Percentiles rank a stretch among this genome's conserved stretches.
phyloP scores from a whole-genome alignment of 768 basidiomycete genomes.

The Plicaturopsis crispa region DNA sequence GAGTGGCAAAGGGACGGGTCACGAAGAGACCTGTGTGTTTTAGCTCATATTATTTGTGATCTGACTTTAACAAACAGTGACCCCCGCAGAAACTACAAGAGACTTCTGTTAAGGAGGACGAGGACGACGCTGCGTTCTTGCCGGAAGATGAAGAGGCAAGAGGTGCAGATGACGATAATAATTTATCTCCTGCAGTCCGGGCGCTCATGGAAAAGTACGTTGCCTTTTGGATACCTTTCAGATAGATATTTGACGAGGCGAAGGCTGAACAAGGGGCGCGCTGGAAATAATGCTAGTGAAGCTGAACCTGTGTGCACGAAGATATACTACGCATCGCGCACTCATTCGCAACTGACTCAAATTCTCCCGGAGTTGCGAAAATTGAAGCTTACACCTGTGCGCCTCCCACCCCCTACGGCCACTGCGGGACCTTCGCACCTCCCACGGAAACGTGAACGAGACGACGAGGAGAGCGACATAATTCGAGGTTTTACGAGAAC shows the following conservation, averaged over 20 bases:
- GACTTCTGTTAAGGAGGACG: constrained; percentile 18
- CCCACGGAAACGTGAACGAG: constrained; percentile 15
- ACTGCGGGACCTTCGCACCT: constrained; percentile 6
- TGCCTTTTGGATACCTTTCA: background rate
- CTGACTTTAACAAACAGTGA: too few relatives aligned
- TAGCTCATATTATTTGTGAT: too few relatives aligned
- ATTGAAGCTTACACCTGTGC: constrained; percentile 42
- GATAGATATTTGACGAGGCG: too few relatives aligned
- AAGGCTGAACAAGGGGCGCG: too few relatives aligned
- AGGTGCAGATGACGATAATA: constrained; percentile 29
- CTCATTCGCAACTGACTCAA: constrained; percentile 93
- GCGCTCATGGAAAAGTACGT: constrained; percentile 75
- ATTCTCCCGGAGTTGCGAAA: constrained; percentile 78
- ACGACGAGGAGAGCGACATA: constrained; percentile 20
- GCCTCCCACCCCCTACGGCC: constrained; percentile 9
- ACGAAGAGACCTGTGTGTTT: constrained; percentile 50
- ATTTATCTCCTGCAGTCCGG: constrained; percentile 71
- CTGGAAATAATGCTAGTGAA: constrained; percentile 16
- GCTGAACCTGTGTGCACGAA: constrained; percentile 61
- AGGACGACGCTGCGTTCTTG: constrained; percentile 64
- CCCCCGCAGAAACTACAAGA: too few relatives aligned
- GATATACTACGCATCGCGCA: constrained; percentile 92
- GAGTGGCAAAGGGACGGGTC: constrained; percentile 47
- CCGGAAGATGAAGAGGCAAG: constrained; percentile 44
- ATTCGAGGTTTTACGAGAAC: constrained; percentile 35